Percentiles rank a stretch among this genome's conserved stretches.
These are phyloP conservation scores for Russula emetica DNA, from an alignment of 768 basidiomycete species.

Conservation along the genomic window DNA sequence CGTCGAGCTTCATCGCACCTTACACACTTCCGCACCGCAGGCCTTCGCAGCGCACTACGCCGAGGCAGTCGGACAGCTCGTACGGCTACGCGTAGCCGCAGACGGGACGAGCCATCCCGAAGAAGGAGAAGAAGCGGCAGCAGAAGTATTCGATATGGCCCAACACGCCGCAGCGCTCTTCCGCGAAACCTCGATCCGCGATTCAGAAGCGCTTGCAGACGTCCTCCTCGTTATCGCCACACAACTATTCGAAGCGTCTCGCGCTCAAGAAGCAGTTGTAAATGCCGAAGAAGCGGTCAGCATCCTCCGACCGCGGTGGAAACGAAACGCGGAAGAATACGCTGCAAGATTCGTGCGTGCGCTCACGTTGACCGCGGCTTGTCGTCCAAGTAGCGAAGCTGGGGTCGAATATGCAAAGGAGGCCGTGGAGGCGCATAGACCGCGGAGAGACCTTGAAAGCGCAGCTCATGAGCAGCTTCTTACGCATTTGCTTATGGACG, in stretches of 20 bases:
- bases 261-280: neutral
- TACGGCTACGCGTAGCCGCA: constrained; percentile 4
- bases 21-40: constrained; percentile 11
- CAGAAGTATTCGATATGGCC: constrained; percentile 19
- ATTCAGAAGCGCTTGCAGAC: constrained; percentile 11
- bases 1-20: neutral
- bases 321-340: neutral
- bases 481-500: constrained; percentile 21
- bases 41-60: constrained; percentile 14
- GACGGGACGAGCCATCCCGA: neutral
- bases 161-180: constrained; percentile 17
- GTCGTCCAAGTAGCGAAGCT: neutral
- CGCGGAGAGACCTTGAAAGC: constrained; percentile 9
- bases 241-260: neutral
- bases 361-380: constrained; percentile 14
- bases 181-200: constrained; percentile 12
- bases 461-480: neutral
- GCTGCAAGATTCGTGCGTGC: constrained; percentile 3
- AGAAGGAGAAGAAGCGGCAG: neutral
- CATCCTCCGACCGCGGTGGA: constrained; percentile 10
- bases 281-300: constrained; percentile 14
- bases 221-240: constrained; percentile 16
- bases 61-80: constrained; percentile 17
- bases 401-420: constrained; percentile 17
- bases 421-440: constrained; percentile 17